These are phyloP conservation scores for Asterophora parasitica DNA, from an alignment of 768 basidiomycete genomes.

Conservation along the genomic window DNA sequence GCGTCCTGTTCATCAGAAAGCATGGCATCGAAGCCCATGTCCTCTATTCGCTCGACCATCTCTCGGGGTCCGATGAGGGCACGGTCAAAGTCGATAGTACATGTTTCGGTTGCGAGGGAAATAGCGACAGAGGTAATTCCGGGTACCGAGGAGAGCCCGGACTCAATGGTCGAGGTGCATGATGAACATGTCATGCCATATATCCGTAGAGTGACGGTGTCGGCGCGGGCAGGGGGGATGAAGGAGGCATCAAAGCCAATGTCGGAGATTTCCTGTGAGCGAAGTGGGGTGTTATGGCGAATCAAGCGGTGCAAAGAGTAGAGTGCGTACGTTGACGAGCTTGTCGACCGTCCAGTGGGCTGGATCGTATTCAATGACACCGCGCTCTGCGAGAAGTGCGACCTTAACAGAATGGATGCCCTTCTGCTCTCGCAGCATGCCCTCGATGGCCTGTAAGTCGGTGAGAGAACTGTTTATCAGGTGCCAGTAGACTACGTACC, in stretches of 20 bases:
- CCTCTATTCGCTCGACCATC: constrained; percentile 82
- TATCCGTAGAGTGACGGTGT: constrained; percentile 70
- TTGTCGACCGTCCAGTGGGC: constrained; percentile 75
- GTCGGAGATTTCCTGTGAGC: constrained; percentile 78
- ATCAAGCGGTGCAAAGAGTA: neutral
- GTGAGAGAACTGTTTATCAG: neutral
- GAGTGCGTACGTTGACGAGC: constrained; percentile 59
- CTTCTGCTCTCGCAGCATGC: constrained; percentile 72
- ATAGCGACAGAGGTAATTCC: constrained; percentile 72
- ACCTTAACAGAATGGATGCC: constrained; percentile 92
- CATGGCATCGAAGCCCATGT: constrained; percentile 88
- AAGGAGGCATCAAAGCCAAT: constrained; percentile 87
- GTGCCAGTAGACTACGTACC: constrained; percentile 38
- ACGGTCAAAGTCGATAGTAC: constrained; percentile 73
- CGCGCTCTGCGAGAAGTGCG: constrained; percentile 95
- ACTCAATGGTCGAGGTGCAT: constrained; percentile 75
- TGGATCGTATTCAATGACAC: constrained; percentile 86
- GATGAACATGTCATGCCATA: constrained; percentile 91
- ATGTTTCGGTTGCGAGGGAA: constrained; percentile 71
- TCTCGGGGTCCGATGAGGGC: constrained; percentile 73
- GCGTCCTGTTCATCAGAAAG: constrained; percentile 75
- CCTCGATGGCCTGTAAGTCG: constrained; percentile 66
- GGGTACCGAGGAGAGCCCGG: constrained; percentile 59
- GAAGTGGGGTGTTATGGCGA: constrained; percentile 8
- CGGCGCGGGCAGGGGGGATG: constrained; percentile 60